phyloP scores from a whole-genome alignment of 148 eudicot species.

The Limonium bicolor region DNA sequence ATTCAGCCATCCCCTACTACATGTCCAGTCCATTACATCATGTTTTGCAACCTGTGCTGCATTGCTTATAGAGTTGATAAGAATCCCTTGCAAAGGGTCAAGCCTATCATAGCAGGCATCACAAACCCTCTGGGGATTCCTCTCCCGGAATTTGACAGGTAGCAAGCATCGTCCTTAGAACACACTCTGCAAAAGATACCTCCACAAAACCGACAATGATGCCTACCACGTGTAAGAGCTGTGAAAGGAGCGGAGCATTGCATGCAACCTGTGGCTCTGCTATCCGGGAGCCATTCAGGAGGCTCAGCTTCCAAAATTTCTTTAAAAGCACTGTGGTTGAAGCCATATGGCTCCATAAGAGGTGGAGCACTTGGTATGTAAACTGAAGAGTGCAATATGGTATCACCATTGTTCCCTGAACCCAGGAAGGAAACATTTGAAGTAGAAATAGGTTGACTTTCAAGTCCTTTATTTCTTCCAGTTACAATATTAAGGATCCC shows the following conservation, averaged over 20 bases:
- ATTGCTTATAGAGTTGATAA: slow-evolving; percentile 78
- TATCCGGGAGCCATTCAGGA: slow-evolving; percentile 99
- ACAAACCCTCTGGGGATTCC: slow-evolving; percentile 96
- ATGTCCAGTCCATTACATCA: slow-evolving; percentile 97
- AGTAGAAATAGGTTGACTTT: slow-evolving; percentile 22
- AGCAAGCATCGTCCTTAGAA: slow-evolving; percentile 86
- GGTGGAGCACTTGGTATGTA: slow-evolving; percentile 99
- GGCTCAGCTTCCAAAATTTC: slow-evolving; percentile 94
- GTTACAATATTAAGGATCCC: slow-evolving; percentile 77
- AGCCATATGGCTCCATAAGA: slow-evolving; percentile 49
- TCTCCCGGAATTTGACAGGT: slow-evolving; percentile 92
- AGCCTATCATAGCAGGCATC: slow-evolving; percentile 97
- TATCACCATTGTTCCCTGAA: slow-evolving; percentile 76
- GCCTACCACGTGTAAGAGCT: slow-evolving; percentile 24
- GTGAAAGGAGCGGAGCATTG: slow-evolving; percentile 53
- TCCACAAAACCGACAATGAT: slow-evolving; percentile 99
- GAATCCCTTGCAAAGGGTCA: slow-evolving; percentile 87
- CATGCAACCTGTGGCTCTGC: slow-evolving; percentile 72
- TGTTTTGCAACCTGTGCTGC: slow-evolving; percentile 85
- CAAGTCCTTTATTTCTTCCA: slow-evolving; percentile 44
- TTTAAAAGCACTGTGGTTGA: slow-evolving; percentile 55
- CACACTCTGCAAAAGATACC: slow-evolving; percentile 84
- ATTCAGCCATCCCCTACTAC: slow-evolving; percentile 86
- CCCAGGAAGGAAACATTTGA: slow-evolving; percentile 80
- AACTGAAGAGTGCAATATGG: slow-evolving; percentile 70